These are phyloP conservation scores for Solanum tacnaense DNA, from an alignment of 257 asterid genomes.

Conservation along the genomic window DNA sequence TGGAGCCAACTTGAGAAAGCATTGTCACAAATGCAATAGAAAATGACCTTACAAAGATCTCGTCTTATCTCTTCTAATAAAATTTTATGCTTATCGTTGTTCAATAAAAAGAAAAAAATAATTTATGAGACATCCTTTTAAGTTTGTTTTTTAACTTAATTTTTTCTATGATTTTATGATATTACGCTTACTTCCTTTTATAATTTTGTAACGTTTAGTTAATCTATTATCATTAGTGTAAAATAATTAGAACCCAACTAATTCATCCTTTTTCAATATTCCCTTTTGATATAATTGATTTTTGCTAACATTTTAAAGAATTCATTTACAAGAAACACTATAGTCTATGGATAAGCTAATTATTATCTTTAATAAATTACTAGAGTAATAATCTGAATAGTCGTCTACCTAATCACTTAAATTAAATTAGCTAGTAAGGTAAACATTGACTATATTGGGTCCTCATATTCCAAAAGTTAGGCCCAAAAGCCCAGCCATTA, in stretches of 20 bases:
- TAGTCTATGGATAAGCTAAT: neutral
- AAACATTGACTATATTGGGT: neutral
- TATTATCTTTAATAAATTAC: neutral
- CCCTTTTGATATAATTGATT: neutral
- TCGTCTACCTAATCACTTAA: neutral
- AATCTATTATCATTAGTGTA: too few species aligned
- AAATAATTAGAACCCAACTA: neutral
- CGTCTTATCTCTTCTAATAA: too few species aligned
- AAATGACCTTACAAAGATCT: neutral
- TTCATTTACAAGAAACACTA: neutral
- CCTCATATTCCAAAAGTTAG: neutral
- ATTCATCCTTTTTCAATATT: neutral
- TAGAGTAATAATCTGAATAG: neutral
- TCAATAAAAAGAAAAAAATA: neutral
- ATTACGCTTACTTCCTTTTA: neutral
- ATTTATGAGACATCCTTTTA: neutral
- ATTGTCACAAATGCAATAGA: conserved; percentile 37
- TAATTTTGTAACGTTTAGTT: neutral
- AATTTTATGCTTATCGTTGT: too few species aligned
- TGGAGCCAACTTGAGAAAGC: conserved; percentile 90
- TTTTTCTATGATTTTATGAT: neutral
- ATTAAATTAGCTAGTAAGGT: too few species aligned
- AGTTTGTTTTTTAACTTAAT: neutral
- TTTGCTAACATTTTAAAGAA: neutral
- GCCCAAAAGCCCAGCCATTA: neutral